These are phyloP conservation scores for Nakazawaea holstii DNA, from an alignment of 805 yeast species.

Conservation along the genomic window DNA sequence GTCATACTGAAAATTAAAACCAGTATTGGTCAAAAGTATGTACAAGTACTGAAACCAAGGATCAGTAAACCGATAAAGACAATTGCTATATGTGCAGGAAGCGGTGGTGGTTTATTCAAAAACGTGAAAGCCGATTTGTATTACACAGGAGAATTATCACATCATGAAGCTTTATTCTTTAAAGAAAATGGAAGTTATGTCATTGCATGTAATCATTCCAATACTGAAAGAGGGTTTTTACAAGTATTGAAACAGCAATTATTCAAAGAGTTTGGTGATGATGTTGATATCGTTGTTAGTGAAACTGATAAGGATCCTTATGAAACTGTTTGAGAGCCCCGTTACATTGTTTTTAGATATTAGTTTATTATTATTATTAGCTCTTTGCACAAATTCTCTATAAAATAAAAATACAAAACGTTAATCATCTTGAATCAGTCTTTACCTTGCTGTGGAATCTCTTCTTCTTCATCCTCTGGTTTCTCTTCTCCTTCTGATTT, in stretches of 20 bases:
- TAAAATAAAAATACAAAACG: no score
- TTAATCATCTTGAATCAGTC: no score
- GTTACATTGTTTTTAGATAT: no score
- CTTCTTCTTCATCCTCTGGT: background rate
- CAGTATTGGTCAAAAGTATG: slow-evolving; percentile 42
- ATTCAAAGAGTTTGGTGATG: slow-evolving; percentile 31
- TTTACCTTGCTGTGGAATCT: background rate
- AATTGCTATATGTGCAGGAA: slow-evolving; percentile 92
- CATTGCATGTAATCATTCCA: slow-evolving; percentile 81
- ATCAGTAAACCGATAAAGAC: slow-evolving; percentile 34
- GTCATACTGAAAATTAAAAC: slow-evolving; percentile 49
- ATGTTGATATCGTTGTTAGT: slow-evolving; percentile 45
- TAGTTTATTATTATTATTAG: no score
- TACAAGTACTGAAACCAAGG: slow-evolving; percentile 55
- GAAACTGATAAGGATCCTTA: slow-evolving; percentile 62
- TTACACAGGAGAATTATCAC: slow-evolving; percentile 91
- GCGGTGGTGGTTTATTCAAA: slow-evolving; percentile 76
- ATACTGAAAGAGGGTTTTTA: slow-evolving; percentile 87
- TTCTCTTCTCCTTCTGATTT: background rate
- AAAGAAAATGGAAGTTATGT: slow-evolving; percentile 70
- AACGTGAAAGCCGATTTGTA: slow-evolving; percentile 62
- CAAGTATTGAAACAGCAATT: slow-evolving; percentile 46
- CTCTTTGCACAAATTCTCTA: background rate
- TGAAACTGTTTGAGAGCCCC: slow-evolving; percentile 13
- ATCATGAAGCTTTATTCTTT: slow-evolving; percentile 77